Percentiles rank a stretch among this genome's conserved stretches.
Conservation (phyloP, 345 rosid species). For the Xanthoceras sorbifolium region DNA sequence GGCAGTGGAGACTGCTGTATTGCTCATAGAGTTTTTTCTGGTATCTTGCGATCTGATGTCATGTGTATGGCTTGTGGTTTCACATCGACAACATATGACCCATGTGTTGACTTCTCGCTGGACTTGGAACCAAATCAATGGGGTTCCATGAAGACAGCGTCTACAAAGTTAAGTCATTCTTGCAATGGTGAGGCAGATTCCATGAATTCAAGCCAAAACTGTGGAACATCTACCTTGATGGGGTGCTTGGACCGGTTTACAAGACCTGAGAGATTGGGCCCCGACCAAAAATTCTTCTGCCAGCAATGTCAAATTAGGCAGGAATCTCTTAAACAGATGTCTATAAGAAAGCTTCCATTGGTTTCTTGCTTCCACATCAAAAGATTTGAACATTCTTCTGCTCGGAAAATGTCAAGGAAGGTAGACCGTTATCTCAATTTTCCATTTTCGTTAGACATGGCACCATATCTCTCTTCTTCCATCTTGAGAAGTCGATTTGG, state of each 20-base stretch:
- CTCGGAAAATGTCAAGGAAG: constrained; percentile 62
- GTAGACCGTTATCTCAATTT: constrained; percentile 63
- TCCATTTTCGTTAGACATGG: constrained; percentile 61
- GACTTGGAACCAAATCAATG: constrained; percentile 58
- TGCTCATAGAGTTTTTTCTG: constrained; percentile 63
- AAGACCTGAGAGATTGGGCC: constrained; percentile 63
- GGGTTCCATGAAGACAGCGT: constrained; percentile 30
- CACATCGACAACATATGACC: constrained; percentile 67
- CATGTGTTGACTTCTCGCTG: constrained; percentile 63
- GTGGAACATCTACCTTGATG: constrained; percentile 49
- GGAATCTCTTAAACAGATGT: constrained; percentile 75
- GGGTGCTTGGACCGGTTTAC: constrained; percentile 69
- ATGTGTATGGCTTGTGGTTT: constrained; percentile 73
- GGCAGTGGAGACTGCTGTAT: constrained; percentile 63
- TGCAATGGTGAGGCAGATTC: constrained; percentile 50
- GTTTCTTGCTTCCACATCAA: constrained; percentile 71
- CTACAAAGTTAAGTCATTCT: constrained; percentile 39
- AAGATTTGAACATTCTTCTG: constrained; percentile 65
- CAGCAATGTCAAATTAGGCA: constrained; percentile 67
- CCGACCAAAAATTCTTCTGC: constrained; percentile 76
- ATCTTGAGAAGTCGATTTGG: constrained; percentile 61
- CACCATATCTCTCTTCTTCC: constrained; percentile 67
- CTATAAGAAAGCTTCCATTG: constrained; percentile 68
- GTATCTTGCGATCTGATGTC: constrained; percentile 62
- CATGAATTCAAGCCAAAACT: constrained; percentile 36